These are phyloP conservation scores for Camelina hispida DNA, from an alignment of 345 rosid species.

Conservation along the genomic window DNA sequence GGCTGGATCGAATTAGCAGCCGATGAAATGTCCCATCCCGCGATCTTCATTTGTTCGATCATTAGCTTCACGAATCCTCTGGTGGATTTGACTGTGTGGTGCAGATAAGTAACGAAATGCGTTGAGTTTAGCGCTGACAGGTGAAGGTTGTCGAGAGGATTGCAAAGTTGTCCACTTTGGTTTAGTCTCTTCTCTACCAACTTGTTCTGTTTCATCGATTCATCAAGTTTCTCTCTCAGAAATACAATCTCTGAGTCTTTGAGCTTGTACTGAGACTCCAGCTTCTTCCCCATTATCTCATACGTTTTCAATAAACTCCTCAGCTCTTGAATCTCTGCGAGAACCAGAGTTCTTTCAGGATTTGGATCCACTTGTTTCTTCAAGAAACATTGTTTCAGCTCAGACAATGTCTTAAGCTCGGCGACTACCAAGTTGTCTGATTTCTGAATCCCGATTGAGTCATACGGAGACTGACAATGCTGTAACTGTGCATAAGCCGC, in stretches of 20 bases:
- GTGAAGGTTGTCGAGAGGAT: conserved; percentile 56
- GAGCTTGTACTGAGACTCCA: conserved; percentile 71
- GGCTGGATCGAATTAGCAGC: conserved; percentile 73
- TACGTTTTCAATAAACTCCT: conserved; percentile 66
- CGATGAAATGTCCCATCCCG: conserved; percentile 71
- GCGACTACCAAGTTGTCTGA: conserved; percentile 68
- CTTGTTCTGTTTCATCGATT: conserved; percentile 54
- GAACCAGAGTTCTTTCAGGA: conserved; percentile 54
- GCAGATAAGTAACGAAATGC: conserved; percentile 63
- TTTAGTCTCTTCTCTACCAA: conserved; percentile 66
- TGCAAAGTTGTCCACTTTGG: conserved; percentile 62
- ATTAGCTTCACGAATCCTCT: conserved; percentile 69
- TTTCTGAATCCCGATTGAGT: conserved; percentile 71
- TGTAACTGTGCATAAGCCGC: conserved; percentile 85
- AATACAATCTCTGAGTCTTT: conserved; percentile 76
- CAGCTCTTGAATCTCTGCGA: conserved; percentile 84
- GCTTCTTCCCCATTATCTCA: conserved; percentile 67
- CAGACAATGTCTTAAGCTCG: conserved; percentile 73
- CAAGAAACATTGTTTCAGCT: conserved; percentile 74
- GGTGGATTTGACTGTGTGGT: conserved; percentile 65
- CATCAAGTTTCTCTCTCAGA: conserved; percentile 66
- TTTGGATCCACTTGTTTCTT: conserved; percentile 77
- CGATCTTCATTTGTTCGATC: conserved; percentile 70
- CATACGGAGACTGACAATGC: conserved; percentile 83
- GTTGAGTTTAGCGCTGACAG: conserved; percentile 56